Percentiles rank a stretch among this genome's conserved stretches.
Conservation (phyloP, 495 filamentous ascomycete genomes). For the Cercophora sp. region DNA sequence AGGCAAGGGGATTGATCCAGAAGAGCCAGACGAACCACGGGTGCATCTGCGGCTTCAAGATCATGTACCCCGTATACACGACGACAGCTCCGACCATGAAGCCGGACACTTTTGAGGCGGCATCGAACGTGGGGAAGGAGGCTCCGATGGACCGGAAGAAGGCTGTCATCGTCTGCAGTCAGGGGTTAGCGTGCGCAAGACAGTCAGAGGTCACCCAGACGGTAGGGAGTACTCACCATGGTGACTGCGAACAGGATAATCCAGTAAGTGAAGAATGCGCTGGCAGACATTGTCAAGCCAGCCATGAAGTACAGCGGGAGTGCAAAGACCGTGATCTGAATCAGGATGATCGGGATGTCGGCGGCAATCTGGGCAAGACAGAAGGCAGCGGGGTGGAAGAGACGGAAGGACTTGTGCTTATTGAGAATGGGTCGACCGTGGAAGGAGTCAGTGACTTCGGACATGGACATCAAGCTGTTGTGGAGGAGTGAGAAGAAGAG, state of each 20-base stretch:
- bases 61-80: conserved; percentile 72
- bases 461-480: conserved; percentile 74
- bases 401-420: conserved; percentile 79
- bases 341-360: conserved; percentile 67
- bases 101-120: conserved; percentile 41
- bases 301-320: conserved; percentile 76
- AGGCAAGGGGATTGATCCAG: conserved; percentile 73
- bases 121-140: conserved; percentile 57
- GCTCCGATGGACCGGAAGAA: conserved; percentile 74
- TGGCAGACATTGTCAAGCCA: conserved; percentile 60
- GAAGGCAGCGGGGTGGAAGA: conserved; percentile 76
- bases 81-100: conserved; percentile 64
- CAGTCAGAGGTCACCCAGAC: too few relatives aligned
- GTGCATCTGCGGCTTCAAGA: conserved; percentile 67
- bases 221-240: conserved; percentile 41
- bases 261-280: conserved; percentile 75
- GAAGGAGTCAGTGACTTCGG: conserved; percentile 72
- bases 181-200: not conserved
- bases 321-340: conserved; percentile 68
- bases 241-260: conserved; percentile 58
- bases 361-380: conserved; percentile 74
- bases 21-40: conserved; percentile 74
- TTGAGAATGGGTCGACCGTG: conserved; percentile 65
- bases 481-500: conserved; percentile 74
- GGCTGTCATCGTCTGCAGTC: conserved; percentile 34